Evolutionary conservation across 2,329 filamentous ascomycete genomes (phyloP), one percentile per base, ranked within the genome.

Genomic region (Venturia asperata): DNA sequence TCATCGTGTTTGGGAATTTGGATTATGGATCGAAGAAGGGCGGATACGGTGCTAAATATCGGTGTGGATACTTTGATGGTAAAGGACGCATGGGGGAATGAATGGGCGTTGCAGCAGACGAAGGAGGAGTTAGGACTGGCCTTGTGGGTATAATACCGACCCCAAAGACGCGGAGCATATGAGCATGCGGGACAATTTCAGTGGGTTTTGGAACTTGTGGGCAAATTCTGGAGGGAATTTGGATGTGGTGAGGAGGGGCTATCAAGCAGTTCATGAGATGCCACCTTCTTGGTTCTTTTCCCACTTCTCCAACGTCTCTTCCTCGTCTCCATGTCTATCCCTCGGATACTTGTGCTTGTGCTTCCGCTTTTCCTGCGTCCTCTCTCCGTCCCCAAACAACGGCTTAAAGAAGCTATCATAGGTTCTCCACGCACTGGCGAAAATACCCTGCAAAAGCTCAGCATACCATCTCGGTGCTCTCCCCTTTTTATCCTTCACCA

Each of bases 361-460:
- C 30, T 58, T 58, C 10, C 19, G 52, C 30, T 37, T 58, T 19
- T 37, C 52, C 52, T 58, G 52, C 15, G 83, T 86, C 70, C 85
- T 84, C 80, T 97, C 93, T 0, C 94, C 94, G 72, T 97, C 90
- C 0, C 93, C 93, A 79, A 95, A 97, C 0, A 87, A 49, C 0
- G 76, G 78, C 74, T 85, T 87, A 69, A 88, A 87, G 21, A 85
- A 72, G 0, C 63, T 67, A 76, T 91, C 88, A 76, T 92, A 91
- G 60, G 76, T 81, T 58, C 69, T 71, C 89, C 89, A 92, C 69
- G 86, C 75, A 0, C 80, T 72, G 1, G 77, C 80, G 66, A 88
- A 85, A 1, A 88, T 15, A 1, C 79, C 74, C 0, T 79, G 81
- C 65, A 82, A 78, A 0, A 83, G 63, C 19, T 74, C 74, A 2